Evolutionary conservation across 73 alveolate species (phyloP), one percentile per base, ranked within the genome.

Genomic region (Symbiodinium pilosum): DNA sequence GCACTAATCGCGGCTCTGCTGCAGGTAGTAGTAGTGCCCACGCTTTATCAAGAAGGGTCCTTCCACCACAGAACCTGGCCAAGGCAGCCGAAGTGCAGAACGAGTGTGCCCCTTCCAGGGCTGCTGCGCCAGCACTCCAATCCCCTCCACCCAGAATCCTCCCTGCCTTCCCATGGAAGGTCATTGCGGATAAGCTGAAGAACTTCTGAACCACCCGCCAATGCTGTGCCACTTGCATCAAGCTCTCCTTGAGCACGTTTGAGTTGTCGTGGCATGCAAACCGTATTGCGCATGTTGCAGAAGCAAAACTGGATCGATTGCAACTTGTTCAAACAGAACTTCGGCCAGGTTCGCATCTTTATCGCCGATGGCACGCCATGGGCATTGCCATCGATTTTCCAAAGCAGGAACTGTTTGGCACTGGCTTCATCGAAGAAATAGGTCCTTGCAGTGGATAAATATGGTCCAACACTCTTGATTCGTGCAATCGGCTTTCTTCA

Each of bases 301-400:
- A n/a, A n/a, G n/a, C n/a, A n/a, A n/a, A n/a, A n/a, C 59, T 14
- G 59, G 21, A 14, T 14, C 59, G 59, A 47, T 14, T 47, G 59
- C 59, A 14, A 47, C 14, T 14, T 47, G 59, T n/a, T n/a, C n/a
- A n/a, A n/a, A n/a, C n/a, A n/a, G 14, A 47, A 47, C 21, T 47
- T 47, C 14, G 59, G 59, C 59, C 21, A 47, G 59, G 59, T 14
- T 47, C 95, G 52, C 47, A 88, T 59, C 84, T 88, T 88, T 86
- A 88, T 88, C 39, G 44, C 75, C 30, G 95, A 88, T 11, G 95
- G 87, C 36, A 88, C 95, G 26, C 47, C 68, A 44, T 88, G 95
- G 28, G 95, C 95, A n/a, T 88, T 88, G 47, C 86, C 86, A 40
- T 88, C 95, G 43, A 88, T 84, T 40, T 88, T 88, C 95, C 95